phyloP scores from a whole-genome alignment of 176 grass and related monocot species.

The Canna indica region DNA sequence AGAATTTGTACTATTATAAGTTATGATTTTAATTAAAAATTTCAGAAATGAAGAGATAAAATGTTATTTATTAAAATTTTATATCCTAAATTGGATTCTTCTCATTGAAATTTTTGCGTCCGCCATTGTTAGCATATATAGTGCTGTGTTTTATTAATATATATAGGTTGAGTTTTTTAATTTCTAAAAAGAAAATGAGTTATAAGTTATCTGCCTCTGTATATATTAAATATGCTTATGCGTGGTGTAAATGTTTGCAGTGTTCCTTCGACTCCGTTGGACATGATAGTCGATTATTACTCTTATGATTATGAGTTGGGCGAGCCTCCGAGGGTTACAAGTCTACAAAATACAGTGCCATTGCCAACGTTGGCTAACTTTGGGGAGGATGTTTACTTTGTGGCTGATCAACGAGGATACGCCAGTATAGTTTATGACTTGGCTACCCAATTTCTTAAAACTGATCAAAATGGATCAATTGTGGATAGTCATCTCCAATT shows the following conservation, averaged over 20 bases:
- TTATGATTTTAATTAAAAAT: too few relatives aligned
- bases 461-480: constrained; percentile 29
- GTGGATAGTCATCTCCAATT: constrained; percentile 28
- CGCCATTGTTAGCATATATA: neutral
- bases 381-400: constrained; percentile 41
- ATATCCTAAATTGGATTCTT: neutral
- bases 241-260: neutral
- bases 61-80: too few relatives aligned
- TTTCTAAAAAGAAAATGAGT: too few relatives aligned
- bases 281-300: constrained; percentile 61
- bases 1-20: too few relatives aligned
- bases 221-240: too few relatives aligned
- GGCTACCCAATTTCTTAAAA: constrained; percentile 34
- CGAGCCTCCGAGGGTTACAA: constrained; percentile 54
- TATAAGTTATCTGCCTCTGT: constrained; percentile 8
- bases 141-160: neutral
- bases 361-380: constrained; percentile 34
- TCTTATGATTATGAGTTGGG: constrained; percentile 52
- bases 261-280: constrained; percentile 34
- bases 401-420: constrained; percentile 48
- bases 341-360: constrained; percentile 46
- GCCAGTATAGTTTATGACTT: constrained; percentile 36
- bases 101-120: too few relatives aligned
- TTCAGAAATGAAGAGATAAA: too few relatives aligned
- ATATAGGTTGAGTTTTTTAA: too few relatives aligned